Base-by-base conservation (phyloP, 306 rosid species). In the Castanea crenata region DNA sequence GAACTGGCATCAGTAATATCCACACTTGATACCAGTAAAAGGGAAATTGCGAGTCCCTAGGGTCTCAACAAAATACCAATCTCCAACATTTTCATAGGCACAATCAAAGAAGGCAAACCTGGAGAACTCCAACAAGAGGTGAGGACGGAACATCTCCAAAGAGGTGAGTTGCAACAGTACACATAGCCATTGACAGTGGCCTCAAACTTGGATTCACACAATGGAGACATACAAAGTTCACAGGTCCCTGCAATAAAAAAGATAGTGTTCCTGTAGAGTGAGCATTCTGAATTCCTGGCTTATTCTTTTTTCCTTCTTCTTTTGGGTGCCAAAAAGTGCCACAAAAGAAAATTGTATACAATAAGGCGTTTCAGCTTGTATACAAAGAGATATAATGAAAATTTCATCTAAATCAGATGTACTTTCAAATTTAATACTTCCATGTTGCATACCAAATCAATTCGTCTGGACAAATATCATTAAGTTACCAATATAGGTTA, bases 81-180 rank as follows among this genome's bases (percentile, higher is more conserved):
- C 54, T 71, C 58, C 58, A 49, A 23, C 25, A 13, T 78, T 69
- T 34, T 5, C 34, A 77, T 54, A 34, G 55, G 32, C n/a, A 34
- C 9, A 13, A 74, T 21, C 3, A 34, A 71, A 23, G 55, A 79
- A 69, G 63, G 69, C 85, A 80, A 57, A 94, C 98, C 94, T 88
- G 88, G 78, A 94, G 88, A 86, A 91, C 76, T 83, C 97, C 98
- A 81, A 92, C 92, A 71, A 94, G 93, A 55, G 97, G 98, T 9
- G 97, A 83, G 58, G 98, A 92, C 41, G 97, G 98, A 21, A 94
- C 97, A 78, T 94, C 97, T 63, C 97, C 97, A 7, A 92, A 87
- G 79, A 94, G n/a, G 84, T 94, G 98, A 79, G 91, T 92, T 34
- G 94, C 80, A 61, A 94, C 94, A 2, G 92, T 89, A 59, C 91